Evolutionary conservation across 805 yeast genomes (phyloP).

Genomic region (Jamesozyma spencerorum): DNA sequence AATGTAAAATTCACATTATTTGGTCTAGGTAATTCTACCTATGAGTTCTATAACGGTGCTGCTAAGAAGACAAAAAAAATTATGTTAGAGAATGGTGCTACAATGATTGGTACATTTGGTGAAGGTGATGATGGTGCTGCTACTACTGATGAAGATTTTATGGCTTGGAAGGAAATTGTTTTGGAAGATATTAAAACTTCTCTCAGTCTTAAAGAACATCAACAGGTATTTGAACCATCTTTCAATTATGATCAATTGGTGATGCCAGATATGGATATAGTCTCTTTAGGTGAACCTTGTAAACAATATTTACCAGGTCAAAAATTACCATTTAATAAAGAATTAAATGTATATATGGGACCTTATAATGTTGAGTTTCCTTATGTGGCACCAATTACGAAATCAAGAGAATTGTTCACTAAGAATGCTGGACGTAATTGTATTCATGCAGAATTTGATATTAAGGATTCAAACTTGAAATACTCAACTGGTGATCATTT

Average conservation of each 20-base stretch:
- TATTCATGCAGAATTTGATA: constrained; percentile 82
- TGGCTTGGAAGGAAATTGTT: constrained; percentile 82
- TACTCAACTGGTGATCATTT: constrained; percentile 95
- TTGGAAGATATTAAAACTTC: constrained; percentile 57
- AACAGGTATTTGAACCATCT: constrained; percentile 65
- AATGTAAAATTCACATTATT: constrained; percentile 64
- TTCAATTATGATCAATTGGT: constrained; percentile 36
- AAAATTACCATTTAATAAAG: constrained; percentile 30
- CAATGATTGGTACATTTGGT: constrained; percentile 63
- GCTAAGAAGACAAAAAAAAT: constrained; percentile 52
- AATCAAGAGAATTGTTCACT: constrained; percentile 62
- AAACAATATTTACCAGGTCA: constrained; percentile 39
- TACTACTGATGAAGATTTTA: constrained; percentile 87
- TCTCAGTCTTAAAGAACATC: constrained; percentile 68
- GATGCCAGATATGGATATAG: constrained; percentile 29
- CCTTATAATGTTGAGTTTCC: constrained; percentile 86
- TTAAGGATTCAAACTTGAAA: constrained; percentile 63
- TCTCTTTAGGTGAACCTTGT: constrained; percentile 78
- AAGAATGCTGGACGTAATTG: constrained; percentile 59
- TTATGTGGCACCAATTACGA: constrained; percentile 58
- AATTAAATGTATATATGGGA: constrained; percentile 39
- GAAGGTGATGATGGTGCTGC: constrained; percentile 95
- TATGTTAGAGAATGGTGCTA: constrained; percentile 50
- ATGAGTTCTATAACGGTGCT: constrained; percentile 82
- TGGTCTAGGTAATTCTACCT: constrained; percentile 92